Conservation (phyloP, 495 filamentous ascomycete genomes). For the Aspergillus bridgeri region DNA sequence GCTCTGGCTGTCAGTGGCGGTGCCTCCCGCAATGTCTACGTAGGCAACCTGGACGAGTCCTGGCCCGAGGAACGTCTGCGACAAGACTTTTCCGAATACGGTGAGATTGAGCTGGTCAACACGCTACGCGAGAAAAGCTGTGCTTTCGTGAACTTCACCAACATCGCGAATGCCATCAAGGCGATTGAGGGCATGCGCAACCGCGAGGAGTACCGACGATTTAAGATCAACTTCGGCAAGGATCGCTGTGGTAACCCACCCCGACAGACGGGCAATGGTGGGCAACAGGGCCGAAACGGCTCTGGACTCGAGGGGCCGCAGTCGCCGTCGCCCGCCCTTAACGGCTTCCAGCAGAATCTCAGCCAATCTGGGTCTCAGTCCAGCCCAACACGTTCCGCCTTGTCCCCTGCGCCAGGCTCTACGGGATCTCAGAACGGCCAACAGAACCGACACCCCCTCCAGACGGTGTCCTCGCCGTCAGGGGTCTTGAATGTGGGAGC, state of each 20-base stretch:
- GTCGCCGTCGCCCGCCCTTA: constrained; percentile 54
- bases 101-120: constrained; percentile 97
- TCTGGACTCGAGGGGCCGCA: constrained; percentile 56
- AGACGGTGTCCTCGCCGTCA: constrained; percentile 57
- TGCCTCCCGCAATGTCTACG: constrained; percentile 94
- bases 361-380: constrained; percentile 63
- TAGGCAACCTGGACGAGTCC: constrained; percentile 94
- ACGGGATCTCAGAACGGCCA: constrained; percentile 52
- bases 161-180: constrained; percentile 99
- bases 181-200: constrained; percentile 93
- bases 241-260: constrained; percentile 96
- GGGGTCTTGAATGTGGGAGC: constrained; percentile 71
- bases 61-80: constrained; percentile 94
- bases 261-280: constrained; percentile 64
- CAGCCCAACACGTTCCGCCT: constrained; percentile 60
- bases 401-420: constrained; percentile 56
- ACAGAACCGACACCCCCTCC: constrained; percentile 46
- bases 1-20: constrained; percentile 92
- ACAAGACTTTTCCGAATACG: constrained; percentile 96
- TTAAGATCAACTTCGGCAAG: constrained; percentile 99
- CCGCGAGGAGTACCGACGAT: constrained; percentile 93
- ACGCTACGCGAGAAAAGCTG: constrained; percentile 97
- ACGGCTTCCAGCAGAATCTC: constrained; percentile 47
- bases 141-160: constrained; percentile 99
- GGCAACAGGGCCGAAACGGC: constrained; percentile 57